Conservation (phyloP, 2,329 filamentous ascomycete species). For the Aciculosporium take region DNA sequence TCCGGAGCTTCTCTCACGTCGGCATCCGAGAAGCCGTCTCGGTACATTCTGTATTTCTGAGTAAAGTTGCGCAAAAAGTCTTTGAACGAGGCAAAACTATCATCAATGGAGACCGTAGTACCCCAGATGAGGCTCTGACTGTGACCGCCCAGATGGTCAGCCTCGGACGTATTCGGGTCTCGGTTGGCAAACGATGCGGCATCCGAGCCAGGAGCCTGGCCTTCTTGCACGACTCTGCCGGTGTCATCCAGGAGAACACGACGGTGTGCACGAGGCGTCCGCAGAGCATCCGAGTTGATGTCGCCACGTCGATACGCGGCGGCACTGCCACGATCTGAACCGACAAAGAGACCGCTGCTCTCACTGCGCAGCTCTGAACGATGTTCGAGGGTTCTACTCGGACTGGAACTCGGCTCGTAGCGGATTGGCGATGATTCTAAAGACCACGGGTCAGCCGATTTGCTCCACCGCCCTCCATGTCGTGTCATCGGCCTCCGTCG, state of each 20-base stretch:
- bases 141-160: conserved; percentile 69
- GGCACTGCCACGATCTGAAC: conserved; percentile 45
- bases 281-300: conserved; percentile 66
- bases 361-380: conserved; percentile 66
- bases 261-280: conserved; percentile 35
- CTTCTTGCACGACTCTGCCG: conserved; percentile 43
- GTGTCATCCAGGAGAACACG: conserved; percentile 45
- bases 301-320: conserved; percentile 54
- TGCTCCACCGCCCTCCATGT: neutral
- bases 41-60: conserved; percentile 85
- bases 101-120: conserved; percentile 86
- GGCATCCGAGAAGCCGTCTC: conserved; percentile 67
- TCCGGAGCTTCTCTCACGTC: conserved; percentile 56
- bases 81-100: conserved; percentile 76
- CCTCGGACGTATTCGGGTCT: conserved; percentile 81
- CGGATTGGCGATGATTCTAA: conserved; percentile 83
- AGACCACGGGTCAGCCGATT: conserved; percentile 6
- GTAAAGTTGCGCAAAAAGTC: conserved; percentile 88
- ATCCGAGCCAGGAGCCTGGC: conserved; percentile 37
- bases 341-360: conserved; percentile 75
- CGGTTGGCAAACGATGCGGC: conserved; percentile 46
- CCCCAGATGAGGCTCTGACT: conserved; percentile 86
- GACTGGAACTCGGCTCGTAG: conserved; percentile 83
- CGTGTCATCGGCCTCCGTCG: neutral
- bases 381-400: conserved; percentile 46